Evolutionary conservation across 148 eudicot genomes (phyloP), one percentile per base, ranked within the genome.

Genomic region (Nepenthes gracilis): DNA sequence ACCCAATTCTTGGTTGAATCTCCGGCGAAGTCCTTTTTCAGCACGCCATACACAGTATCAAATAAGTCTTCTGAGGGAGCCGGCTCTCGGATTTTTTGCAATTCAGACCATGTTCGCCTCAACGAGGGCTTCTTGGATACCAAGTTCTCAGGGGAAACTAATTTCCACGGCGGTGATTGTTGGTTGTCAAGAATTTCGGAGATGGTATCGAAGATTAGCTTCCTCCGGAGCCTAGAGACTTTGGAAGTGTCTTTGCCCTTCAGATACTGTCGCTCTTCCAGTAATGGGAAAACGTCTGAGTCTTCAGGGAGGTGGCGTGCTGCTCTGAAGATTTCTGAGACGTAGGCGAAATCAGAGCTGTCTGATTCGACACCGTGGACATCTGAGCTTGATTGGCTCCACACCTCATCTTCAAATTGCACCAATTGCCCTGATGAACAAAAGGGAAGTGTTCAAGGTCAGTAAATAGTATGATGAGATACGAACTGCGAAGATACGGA

Each of bases 141-240:
- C 15, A 11, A 6, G 11, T 45, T 45, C 48, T 60, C 47, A 11
- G 59, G 9, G 0, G 75, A 67, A 6, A 55, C 55, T 9, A 72
- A 57, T 50, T 84, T 86, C 99, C 99, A 94, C 1, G 97, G 90
- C 0, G 92, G 92, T 47, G 85, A 33, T 12, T 70, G 67, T 2
- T 62, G 74, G 70, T 78, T 72, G 6, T 80, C 74, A 0, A 94
- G 77, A 55, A 89, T 89, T 64, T 94, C 95, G 6, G 48, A 65
- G 37, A 85, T 71, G 4, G 72, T 70, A 60, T 86, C 81, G 55
- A 86, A 84, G 8, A 81, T 77, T 6, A 89, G 86, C 69, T 66
- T 78, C 66, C 97, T 73, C 36, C 80, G 78, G 43, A 89, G 83
- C 33, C 58, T 75, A 1, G 93, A 83, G 48, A 59, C 62, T 49